These are phyloP conservation scores for Ziziphus jujuba DNA, from an alignment of 306 rosid species.

Conservation along the genomic window DNA sequence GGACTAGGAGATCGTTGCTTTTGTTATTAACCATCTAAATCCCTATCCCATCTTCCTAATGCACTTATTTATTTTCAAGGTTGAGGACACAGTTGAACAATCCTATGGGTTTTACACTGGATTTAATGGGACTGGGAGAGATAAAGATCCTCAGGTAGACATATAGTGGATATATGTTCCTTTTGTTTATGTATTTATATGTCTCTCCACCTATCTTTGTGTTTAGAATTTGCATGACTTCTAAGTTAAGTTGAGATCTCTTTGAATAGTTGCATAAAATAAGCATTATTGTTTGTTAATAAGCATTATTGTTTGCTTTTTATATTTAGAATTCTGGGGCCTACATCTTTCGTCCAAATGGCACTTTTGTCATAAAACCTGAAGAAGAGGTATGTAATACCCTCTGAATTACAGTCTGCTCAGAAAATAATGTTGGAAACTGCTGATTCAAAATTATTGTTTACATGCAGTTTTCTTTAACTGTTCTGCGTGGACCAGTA, in stretches of 20 bases:
- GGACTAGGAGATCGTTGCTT: not conserved
- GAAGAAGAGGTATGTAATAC: conserved; percentile 36
- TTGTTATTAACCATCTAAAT: not conserved
- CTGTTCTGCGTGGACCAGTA: conserved; percentile 47
- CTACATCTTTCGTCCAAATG: conserved; percentile 61
- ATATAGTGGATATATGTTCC: not conserved
- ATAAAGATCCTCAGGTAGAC: conserved; percentile 46
- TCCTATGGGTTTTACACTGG: conserved; percentile 47
- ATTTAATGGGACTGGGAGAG: conserved; percentile 38
- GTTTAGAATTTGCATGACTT: not conserved
- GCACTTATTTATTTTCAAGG: conserved; percentile 29
- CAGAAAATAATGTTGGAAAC: not conserved
- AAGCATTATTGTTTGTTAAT: not conserved
- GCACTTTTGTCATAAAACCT: conserved; percentile 42
- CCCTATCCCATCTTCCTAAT: conserved; percentile 1
- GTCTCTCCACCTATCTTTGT: not conserved
- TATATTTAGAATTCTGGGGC: conserved; percentile 50
- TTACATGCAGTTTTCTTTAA: conserved; percentile 40
- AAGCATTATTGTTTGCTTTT: not conserved
- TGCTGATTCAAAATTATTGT: conserved; percentile 10
- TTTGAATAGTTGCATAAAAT: not conserved
- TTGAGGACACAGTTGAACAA: conserved; percentile 43
- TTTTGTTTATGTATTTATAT: not conserved
- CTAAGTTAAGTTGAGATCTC: not conserved
- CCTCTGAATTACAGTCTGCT: conserved; percentile 9